These are phyloP conservation scores for Suhomyces bolitotheri DNA, from an alignment of 1,139 yeast species.

Conservation along the genomic window DNA sequence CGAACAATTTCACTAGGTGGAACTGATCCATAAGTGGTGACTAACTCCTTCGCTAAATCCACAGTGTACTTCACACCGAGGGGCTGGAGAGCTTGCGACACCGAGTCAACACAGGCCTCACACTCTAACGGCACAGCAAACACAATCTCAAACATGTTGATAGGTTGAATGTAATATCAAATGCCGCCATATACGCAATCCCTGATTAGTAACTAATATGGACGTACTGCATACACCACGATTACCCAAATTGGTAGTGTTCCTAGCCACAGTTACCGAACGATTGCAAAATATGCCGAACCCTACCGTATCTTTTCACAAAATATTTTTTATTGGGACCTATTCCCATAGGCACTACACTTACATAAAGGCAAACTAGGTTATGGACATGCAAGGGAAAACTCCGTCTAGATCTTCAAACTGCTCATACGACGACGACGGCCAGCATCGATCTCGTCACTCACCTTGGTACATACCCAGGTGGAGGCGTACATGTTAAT, in stretches of 20 bases:
- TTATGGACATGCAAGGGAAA: too few species aligned
- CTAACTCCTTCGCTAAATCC: slow-evolving; percentile 57
- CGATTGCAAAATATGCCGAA: too few species aligned
- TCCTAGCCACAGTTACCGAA: too few species aligned
- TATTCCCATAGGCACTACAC: too few species aligned
- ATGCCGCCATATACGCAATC: too few species aligned
- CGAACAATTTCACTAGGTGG: slow-evolving; percentile 71
- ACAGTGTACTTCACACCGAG: slow-evolving; percentile 52
- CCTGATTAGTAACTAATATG: too few species aligned
- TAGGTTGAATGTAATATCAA: background rate
- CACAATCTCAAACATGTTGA: slow-evolving; percentile 51
- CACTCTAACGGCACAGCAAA: slow-evolving; percentile 83
- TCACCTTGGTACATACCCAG: slow-evolving; percentile 70
- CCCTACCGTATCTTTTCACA: too few species aligned
- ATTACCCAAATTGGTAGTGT: too few species aligned
- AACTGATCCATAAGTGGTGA: slow-evolving; percentile 60
- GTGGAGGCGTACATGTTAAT: slow-evolving; percentile 88
- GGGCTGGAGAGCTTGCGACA: slow-evolving; percentile 50
- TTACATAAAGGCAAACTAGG: too few species aligned
- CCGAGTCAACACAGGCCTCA: slow-evolving; percentile 63
- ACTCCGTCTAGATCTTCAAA: slow-evolving; percentile 35
- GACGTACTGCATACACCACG: too few species aligned
- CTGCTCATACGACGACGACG: slow-evolving; percentile 43
- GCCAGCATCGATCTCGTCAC: slow-evolving; percentile 21
- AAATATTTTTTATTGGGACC: too few species aligned